A percentile compares a stretch with the other conserved stretches of the same genome.
Conservation (phyloP, 2,329 filamentous ascomycete genomes). For the Zymoseptoria passerinii region DNA sequence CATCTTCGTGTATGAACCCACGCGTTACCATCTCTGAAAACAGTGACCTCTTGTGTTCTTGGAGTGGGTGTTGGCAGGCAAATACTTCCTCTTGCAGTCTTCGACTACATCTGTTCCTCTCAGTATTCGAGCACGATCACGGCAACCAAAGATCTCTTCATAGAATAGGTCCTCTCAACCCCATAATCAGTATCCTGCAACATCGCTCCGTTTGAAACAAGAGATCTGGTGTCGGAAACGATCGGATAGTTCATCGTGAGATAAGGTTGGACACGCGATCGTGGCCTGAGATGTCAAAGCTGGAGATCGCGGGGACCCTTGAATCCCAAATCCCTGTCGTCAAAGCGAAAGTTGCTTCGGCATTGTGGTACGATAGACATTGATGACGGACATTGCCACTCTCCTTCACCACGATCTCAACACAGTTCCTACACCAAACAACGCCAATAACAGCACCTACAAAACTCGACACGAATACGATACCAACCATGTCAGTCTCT, state of each 20-base stretch:
- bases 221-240: not conserved
- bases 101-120: no score
- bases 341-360: not conserved
- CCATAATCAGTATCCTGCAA: not conserved
- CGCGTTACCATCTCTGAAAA: no score
- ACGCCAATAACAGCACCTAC: not conserved
- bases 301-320: not conserved
- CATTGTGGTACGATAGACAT: not conserved
- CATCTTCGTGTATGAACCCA: no score
- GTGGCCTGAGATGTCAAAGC: not conserved
- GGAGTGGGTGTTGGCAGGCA: no score
- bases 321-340: not conserved
- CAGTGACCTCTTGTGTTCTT: no score
- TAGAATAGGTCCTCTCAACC: no score
- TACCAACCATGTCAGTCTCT: constrained; percentile 1
- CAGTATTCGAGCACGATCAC: no score
- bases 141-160: no score
- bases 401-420: not conserved
- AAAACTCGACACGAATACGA: not conserved
- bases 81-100: no score
- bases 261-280: not conserved
- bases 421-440: not conserved
- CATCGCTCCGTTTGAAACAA: not conserved
- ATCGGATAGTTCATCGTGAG: not conserved
- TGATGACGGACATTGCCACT: not conserved